Base-by-base conservation (phyloP, 805 yeast genomes). In the Cyberlindnera misumaiensis region DNA sequence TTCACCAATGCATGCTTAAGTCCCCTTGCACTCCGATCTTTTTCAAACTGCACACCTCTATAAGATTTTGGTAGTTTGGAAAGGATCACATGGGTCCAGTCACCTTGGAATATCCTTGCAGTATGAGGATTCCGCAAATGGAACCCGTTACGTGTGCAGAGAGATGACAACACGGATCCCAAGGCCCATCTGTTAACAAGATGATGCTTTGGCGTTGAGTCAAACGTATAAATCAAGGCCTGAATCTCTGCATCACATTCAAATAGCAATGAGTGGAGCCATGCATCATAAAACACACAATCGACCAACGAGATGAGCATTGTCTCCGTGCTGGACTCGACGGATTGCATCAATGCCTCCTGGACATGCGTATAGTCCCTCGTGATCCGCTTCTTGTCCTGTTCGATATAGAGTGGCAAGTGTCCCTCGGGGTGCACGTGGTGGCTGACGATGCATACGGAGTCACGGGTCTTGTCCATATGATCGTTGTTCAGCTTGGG, bases 371-470 rank as follows among this genome's bases (percentile, higher is more conserved):
- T 49, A 3, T 66, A 52, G 5, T 66, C 57, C 42, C 73, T 60
- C 9, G 66, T 52, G 18, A 55, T 52, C 34, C 72, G 56, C 32
- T 47, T 59, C 2, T 56, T 47, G 29, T 39, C 60, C 45, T 69
- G 77, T 48, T 80, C 86, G 2, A 80, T 59, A 11, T 77, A 58
- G 1, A 79, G 57, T 0, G 87, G 87, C 14, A 80, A 53, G 15
- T 68, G 65, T 11, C 69, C 68, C 40, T 68, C 65, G 2, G 68
- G 62, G 1, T 80, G 62, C 2, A 80, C 73, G 30, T 67, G 65
- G 37, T 67, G 65, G 1, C 82, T 70, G 9, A 78, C 42, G 11
- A 66, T 58, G 12, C 71, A 55, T 16, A 79, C 49, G 8, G 64
- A 58, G 39, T 68, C 64, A 12, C 47, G 44, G 8, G 43, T 40